Base-by-base conservation (phyloP, 129 eudicot genomes). In the Centella asiatica region DNA sequence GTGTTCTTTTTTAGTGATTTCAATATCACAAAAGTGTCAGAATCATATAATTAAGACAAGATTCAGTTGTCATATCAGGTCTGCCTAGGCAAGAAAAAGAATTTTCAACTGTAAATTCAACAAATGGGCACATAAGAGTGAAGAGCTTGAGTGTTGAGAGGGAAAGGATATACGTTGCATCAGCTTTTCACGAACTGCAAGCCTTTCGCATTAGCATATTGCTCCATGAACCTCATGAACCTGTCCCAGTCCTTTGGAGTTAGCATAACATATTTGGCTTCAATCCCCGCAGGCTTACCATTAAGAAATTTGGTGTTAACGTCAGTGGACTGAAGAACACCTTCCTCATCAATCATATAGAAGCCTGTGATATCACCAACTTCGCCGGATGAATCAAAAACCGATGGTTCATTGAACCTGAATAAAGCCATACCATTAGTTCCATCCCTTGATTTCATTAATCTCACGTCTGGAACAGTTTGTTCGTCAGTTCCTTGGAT, bases 181-280 rank as follows among this genome's bases (percentile, higher is more conserved):
- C 80, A 90, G 37, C 78, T 93, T 59, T 93, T 93, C 69, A 93
- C 80, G 62, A 93, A 93, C 48, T 84, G 83, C 83, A 93, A 76
- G 63, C 99, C 96, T 24, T 93, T 93, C 18, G 71, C 81, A 26
- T 87, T 78, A 18, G 99, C 87, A 70, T 93, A 93, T 20, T 95
- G 77, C 77, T 93, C 99, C 99, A 93, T 93, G 69, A 93, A 93
- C 66, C 99, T 81, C 99, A 93, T 93, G 83, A 93, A 93, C 77
- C 99, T 44, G 80, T 88, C 96, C 99, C 99, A 93, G 24, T 93
- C 99, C 67, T 78, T 64, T 25, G 99, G 92, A 13, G 89, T 83
- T 28, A 96, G 80, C 96, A 93, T 93, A 33, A 87, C 69, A 44
- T 87, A 88, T 72, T 88, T 93, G 11, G 99, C 99, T 66, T 93